These are phyloP conservation scores for Coprinellus micaceus DNA, from an alignment of 768 basidiomycete species.

Conservation along the genomic window DNA sequence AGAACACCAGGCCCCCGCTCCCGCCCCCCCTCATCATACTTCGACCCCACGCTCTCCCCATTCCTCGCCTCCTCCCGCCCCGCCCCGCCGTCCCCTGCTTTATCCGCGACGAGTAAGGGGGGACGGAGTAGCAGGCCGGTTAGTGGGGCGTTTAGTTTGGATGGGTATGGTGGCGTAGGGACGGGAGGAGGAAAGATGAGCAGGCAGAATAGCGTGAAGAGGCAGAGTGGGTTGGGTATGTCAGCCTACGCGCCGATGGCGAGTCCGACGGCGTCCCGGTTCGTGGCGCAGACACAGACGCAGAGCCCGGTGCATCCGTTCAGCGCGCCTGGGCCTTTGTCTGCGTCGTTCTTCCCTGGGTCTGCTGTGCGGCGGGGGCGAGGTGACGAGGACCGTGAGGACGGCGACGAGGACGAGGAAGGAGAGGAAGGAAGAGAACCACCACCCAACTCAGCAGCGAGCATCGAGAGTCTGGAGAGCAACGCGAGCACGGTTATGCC, in stretches of 20 bases:
- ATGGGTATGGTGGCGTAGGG: not conserved
- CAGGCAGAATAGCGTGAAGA: not conserved
- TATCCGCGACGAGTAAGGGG: not conserved
- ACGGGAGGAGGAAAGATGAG: not conserved
- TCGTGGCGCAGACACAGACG: not conserved
- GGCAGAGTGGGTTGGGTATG: not conserved
- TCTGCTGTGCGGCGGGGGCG: not conserved
- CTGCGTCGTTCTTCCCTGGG: not conserved
- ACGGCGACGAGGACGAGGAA: not conserved
- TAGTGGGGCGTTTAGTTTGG: not conserved
- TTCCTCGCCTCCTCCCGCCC: not conserved
- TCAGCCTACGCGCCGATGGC: not conserved
- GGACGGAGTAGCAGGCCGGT: not conserved
- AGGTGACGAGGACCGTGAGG: not conserved
- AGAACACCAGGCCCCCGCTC: not conserved
- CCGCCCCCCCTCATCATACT: conserved; percentile 2
- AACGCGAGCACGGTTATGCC: conserved; percentile 1
- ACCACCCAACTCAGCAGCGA: not conserved
- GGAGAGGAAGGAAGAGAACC: not conserved
- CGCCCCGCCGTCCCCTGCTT: conserved; percentile 3
- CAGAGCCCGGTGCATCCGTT: not conserved
- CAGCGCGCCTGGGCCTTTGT: not conserved
- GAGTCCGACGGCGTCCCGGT: not conserved
- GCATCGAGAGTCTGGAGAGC: not conserved
- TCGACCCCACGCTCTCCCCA: not conserved